Percentiles rank a stretch among this genome's conserved stretches.
These are phyloP conservation scores for Colletotrichum sp. DNA, from an alignment of 2,329 filamentous ascomycete genomes.

Conservation along the genomic window DNA sequence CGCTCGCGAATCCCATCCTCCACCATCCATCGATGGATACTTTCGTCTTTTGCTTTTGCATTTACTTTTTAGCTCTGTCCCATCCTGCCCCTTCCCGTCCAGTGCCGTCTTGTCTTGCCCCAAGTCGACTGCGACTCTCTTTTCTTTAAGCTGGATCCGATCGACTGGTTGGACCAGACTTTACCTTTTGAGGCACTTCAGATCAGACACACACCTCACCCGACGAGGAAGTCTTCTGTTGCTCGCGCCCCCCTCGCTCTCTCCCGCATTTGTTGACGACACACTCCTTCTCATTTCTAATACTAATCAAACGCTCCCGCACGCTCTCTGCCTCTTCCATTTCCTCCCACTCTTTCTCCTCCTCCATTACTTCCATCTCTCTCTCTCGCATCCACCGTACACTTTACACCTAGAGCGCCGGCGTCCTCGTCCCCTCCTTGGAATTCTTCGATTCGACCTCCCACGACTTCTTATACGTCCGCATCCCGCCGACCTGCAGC, in stretches of 20 bases:
- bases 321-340: not conserved
- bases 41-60: not conserved
- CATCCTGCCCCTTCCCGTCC: not conserved
- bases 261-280: constrained; percentile 19
- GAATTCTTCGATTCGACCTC: constrained; percentile 10
- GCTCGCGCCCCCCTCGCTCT: not conserved
- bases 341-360: not conserved
- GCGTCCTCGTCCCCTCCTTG: constrained; percentile 11
- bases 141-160: not conserved
- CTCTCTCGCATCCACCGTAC: not conserved
- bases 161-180: constrained; percentile 3
- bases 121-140: not conserved
- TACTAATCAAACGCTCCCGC: constrained; percentile 5
- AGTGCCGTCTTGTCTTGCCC: not conserved
- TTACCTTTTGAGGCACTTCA: not conserved
- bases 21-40: not conserved
- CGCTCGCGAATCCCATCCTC: not conserved
- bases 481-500: not conserved
- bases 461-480: not conserved
- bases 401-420: not conserved
- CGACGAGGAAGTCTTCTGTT: not conserved
- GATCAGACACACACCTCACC: not conserved
- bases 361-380: not conserved
- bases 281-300: constrained; percentile 9
- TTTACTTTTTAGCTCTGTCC: not conserved